Evolutionary conservation across 2,329 filamentous ascomycete genomes (phyloP).

Genomic region (Beauveria pseudobassiana): DNA sequence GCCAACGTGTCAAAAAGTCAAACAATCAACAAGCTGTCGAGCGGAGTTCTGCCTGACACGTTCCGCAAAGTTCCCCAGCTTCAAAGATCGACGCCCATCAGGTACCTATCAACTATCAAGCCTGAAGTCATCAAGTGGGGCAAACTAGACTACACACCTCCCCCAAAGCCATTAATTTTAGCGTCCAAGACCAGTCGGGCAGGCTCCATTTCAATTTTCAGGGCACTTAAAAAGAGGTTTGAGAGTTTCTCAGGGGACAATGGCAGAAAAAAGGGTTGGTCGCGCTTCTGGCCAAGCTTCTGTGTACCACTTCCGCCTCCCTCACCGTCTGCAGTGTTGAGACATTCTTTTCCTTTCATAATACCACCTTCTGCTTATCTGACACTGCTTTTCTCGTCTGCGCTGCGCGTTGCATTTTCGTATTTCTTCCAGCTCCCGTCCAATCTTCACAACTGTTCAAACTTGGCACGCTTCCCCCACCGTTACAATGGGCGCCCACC

Average conservation of each 20-base stretch:
- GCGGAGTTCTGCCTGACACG: background rate
- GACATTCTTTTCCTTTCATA: background rate
- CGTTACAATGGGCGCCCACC: conserved; percentile 32
- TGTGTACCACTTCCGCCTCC: background rate
- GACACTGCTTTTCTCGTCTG: background rate
- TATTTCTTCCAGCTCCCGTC: conserved; percentile 12
- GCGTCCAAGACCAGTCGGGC: conserved; percentile 7
- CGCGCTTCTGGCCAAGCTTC: background rate
- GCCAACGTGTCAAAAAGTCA: background rate
- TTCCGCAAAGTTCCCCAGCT: background rate
- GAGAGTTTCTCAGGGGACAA: conserved; percentile 2
- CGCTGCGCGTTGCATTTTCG: background rate
- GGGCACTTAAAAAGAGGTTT: conserved; percentile 14
- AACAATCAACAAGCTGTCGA: background rate
- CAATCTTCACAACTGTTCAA: background rate
- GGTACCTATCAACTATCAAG: background rate
- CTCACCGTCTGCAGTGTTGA: background rate
- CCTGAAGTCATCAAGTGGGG: background rate
- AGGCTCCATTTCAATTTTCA: conserved; percentile 27
- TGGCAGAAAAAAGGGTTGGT: background rate
- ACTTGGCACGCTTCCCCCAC: conserved; percentile 7
- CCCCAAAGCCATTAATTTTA: conserved; percentile 7
- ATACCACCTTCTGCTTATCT: background rate
- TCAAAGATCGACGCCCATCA: background rate
- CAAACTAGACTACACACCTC: background rate